phyloP scores from a whole-genome alignment of 2,329 filamentous ascomycete species.

The Magnaporthales sp. region DNA sequence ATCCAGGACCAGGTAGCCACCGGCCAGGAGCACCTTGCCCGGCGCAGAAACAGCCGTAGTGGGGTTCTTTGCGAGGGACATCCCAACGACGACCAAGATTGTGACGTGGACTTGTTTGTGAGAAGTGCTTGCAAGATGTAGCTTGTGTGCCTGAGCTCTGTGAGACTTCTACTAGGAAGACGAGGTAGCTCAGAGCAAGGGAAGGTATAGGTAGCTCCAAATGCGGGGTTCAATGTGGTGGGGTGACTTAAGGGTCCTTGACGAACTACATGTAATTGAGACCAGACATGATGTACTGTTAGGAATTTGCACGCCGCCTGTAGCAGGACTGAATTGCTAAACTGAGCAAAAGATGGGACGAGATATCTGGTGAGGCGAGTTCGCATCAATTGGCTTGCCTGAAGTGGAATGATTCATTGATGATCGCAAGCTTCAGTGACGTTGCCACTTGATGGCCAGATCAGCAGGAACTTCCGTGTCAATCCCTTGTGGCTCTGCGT shows the following conservation, averaged over 20 bases:
- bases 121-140: no score
- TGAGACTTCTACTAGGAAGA: neutral
- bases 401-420: neutral
- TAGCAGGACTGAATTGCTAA: neutral
- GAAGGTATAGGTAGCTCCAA: neutral
- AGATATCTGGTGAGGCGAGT: neutral
- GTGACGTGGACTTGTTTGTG: neutral
- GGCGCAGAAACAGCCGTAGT: conserved; percentile 72
- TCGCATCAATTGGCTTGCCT: neutral
- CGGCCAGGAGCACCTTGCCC: conserved; percentile 90
- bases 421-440: neutral
- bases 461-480: neutral
- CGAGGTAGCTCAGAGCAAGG: neutral
- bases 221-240: neutral
- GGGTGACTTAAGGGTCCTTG: neutral
- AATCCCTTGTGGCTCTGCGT: neutral
- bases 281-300: neutral
- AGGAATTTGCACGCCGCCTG: neutral
- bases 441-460: neutral
- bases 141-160: neutral
- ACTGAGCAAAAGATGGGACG: neutral
- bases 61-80: conserved; percentile 16
- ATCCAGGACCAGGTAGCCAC: conserved; percentile 92
- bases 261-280: neutral
- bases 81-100: neutral